Base-by-base conservation (phyloP, 23 red algal genomes). In the Gracilaria vermiculophylla region DNA sequence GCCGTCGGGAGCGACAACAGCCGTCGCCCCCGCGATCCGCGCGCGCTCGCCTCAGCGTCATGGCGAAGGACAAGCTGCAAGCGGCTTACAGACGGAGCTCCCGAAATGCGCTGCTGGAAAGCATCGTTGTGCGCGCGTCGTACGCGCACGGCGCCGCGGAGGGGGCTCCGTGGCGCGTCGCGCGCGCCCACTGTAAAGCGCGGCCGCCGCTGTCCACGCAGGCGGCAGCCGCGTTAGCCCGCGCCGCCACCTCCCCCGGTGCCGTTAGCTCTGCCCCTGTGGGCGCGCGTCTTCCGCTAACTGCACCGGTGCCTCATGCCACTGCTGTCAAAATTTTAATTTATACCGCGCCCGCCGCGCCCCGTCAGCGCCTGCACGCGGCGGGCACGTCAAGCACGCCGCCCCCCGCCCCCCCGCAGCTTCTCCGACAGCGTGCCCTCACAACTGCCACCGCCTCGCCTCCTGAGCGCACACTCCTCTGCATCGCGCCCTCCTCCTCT, bases 141-240 rank as follows among this genome's bases (percentile, higher is more conserved):
- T 28, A 47, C 67, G 67, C 67, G 67, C 40, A 47, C 20, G 39
- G 42, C 39, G n/a, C 67, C 6, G 67, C 67, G 67, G 37, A 73
- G 67, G 67, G 67, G 67, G 67, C 67, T 42, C 67, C 65, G 34
- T 36, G 8, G 67, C 20, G 67, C 58, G 58, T 17, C 21, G 19
- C 23, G 19, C 2, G 55, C 55, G 21, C 55, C 21, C 55, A 24
- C 55, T 60, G 55, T 60, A 60, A 60, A 60, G 55, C 55, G 14
- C 7, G 64, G 17, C 34, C 6, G 6, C 3, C 42, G 67, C 42
- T 23, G 36, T 73, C 36, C 67, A 73, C 67, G 67, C 67, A 73
- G 5, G 67, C 67, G 67, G 67, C 67, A 73, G 67, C 67, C 67
- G 42, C 67, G 42, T 45, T 48, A 73, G 67, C 42, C 36, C 4